phyloP scores from a whole-genome alignment of 2,329 filamentous ascomycete species.

The Coniochaeta sp. region DNA sequence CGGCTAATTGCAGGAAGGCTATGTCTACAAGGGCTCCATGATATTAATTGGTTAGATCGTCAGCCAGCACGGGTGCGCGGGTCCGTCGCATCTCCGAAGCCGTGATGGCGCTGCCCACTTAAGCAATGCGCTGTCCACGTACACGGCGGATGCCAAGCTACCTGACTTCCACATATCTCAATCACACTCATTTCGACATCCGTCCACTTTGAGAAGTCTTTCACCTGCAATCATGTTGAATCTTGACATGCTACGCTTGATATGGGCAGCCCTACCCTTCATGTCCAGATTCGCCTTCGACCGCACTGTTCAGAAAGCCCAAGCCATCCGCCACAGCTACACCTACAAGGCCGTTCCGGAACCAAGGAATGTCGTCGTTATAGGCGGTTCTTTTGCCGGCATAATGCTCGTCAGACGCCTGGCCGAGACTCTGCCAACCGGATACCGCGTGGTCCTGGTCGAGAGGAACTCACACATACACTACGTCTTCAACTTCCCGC shows the following conservation, averaged over 20 bases:
- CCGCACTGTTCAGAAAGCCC: neutral
- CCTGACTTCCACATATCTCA: neutral
- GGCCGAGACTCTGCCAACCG: slow-evolving; percentile 28
- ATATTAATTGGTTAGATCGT: no score
- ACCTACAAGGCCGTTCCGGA: neutral
- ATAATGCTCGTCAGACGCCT: slow-evolving; percentile 24
- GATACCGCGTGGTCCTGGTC: slow-evolving; percentile 34
- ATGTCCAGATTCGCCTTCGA: neutral
- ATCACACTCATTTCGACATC: neutral
- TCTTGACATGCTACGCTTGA: neutral
- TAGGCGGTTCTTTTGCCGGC: slow-evolving; percentile 38
- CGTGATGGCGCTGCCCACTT: neutral
- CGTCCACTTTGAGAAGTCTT: neutral
- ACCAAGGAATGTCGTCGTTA: slow-evolving; percentile 25
- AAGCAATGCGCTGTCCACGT: neutral
- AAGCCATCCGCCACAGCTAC: neutral
- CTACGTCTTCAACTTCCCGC: slow-evolving; percentile 30
- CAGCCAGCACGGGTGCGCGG: neutral
- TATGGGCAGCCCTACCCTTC: neutral
- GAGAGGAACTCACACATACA: slow-evolving; percentile 42
- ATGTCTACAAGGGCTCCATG: neutral
- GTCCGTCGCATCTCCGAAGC: slow-evolving; percentile 4
- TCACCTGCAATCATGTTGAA: neutral
- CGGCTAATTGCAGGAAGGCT: neutral
- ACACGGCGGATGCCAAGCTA: neutral